phyloP scores from a whole-genome alignment of 2,329 filamentous ascomycete species.

The Mycosphaerella sp. region DNA sequence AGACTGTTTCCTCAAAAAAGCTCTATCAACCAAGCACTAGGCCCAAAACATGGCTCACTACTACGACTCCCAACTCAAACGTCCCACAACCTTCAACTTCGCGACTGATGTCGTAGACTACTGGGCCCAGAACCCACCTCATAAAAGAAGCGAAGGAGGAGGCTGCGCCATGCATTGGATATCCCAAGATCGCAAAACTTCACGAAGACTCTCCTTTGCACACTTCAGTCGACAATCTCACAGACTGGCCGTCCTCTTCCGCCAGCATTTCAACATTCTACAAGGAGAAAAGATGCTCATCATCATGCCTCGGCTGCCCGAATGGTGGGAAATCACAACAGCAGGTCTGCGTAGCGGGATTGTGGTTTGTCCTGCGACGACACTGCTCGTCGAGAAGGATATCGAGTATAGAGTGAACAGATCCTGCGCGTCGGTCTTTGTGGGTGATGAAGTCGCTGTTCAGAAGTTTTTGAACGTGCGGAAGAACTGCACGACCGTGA shows the following conservation, averaged over 20 bases:
- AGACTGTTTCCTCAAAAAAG: background rate
- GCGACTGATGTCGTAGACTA: constrained; percentile 39
- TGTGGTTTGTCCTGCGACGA: constrained; percentile 38
- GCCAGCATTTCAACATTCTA: constrained; percentile 30
- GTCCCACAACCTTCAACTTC: constrained; percentile 37
- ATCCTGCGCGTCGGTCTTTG: constrained; percentile 35
- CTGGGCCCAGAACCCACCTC: constrained; percentile 32
- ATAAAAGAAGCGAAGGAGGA: constrained; percentile 2
- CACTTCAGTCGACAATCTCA: constrained; percentile 37
- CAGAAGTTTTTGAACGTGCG: constrained; percentile 33
- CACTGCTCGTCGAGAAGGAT: constrained; percentile 37
- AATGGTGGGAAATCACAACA: constrained; percentile 40
- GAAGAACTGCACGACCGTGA: constrained; percentile 31
- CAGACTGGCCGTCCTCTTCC: constrained; percentile 34
- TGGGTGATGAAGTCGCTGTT: constrained; percentile 36
- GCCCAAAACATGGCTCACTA: constrained; percentile 26
- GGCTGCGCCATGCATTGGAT: constrained; percentile 38
- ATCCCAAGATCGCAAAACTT: constrained; percentile 31
- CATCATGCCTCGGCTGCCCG: constrained; percentile 35
- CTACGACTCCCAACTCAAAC: constrained; percentile 21
- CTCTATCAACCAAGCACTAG: background rate
- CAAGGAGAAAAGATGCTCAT: constrained; percentile 36
- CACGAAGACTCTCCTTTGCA: constrained; percentile 31
- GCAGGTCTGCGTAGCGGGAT: constrained; percentile 36
- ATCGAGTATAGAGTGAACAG: constrained; percentile 36